Evolutionary conservation across 2,329 filamentous ascomycete genomes (phyloP), one percentile per base, ranked within the genome.

Genomic region (Colletotrichum falcatum): DNA sequence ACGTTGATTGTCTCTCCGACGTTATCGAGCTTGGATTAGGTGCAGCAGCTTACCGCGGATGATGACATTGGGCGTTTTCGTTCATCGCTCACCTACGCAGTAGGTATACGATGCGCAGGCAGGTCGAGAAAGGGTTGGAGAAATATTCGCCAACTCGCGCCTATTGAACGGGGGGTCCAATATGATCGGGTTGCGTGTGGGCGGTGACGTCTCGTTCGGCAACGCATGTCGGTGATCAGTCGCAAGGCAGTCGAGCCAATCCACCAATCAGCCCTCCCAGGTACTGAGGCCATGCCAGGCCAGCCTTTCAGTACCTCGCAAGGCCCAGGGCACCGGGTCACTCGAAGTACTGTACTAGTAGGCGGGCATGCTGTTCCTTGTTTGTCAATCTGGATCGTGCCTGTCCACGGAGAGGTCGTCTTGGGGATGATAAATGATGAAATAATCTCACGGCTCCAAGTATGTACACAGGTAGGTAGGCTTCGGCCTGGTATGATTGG

Each of bases 381-480:
- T 56, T 55, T 61, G 66, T 63, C 48, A 66, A 46, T 55, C 48
- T 66, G 63, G 49, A 66, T 70, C 63, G 66, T 53, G 66, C 51
- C 58, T 44, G 44, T 51, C 39, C n/a, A 46, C 51, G 49, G 30
- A 48, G 51, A 53, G 33, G n/a, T 48, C 35, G 64, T 51, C 14
- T 59, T 58, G 58, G 30, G 42, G 44, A 37, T 67, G 67, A 70
- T 46, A 67, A 56, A 59, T 67, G 67, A 70, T 70, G 67, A 62
- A 59, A 70, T 70, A 23, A 35, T 30, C 14, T 55, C 37, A 12
- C 28, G 33, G 26, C 42, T 58, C 39, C 26, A 49, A 53, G 63
- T 58, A 61, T 61, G 61, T 46, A 35, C 42, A n/a, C 11, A 46
- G 9, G 16, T n/a, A 11, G 42, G 58, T 35, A 30, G 33, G 59